A percentile compares a stretch with the other conserved stretches of the same genome.
Evolutionary conservation across 2,329 filamentous ascomycete genomes (phyloP).

Genomic region (Ceratocystis alfenasii): DNA sequence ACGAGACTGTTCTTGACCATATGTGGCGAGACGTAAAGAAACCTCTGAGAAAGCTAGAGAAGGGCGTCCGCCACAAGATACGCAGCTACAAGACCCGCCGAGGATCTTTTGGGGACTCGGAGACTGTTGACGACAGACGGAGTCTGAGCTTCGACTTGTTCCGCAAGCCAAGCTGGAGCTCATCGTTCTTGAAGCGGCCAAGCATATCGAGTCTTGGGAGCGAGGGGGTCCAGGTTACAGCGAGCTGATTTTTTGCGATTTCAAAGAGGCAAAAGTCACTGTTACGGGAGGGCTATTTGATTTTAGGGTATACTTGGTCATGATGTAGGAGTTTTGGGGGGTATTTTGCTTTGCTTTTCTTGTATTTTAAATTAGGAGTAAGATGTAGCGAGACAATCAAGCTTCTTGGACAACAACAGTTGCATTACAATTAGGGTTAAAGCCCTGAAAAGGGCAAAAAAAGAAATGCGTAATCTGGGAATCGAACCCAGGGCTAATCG

Average conservation of each 20-base stretch:
- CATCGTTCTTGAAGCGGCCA: constrained; percentile 7
- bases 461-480: constrained; percentile 11
- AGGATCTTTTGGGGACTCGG: neutral
- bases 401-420: neutral
- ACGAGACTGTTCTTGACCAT: constrained; percentile 9
- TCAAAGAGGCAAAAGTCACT: neutral
- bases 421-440: neutral
- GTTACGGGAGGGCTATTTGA: neutral
- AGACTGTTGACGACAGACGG: constrained; percentile 1
- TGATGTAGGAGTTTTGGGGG: neutral
- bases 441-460: neutral
- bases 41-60: constrained; percentile 4
- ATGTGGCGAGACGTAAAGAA: constrained; percentile 15
- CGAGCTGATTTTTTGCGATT: neutral
- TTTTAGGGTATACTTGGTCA: neutral
- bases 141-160: constrained; percentile 16
- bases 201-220: constrained; percentile 6
- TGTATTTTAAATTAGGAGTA: neutral
- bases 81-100: neutral
- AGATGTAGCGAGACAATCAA: neutral
- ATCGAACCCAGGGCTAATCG: constrained; percentile 17
- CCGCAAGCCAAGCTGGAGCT: constrained; percentile 12
- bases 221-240: neutral
- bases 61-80: constrained; percentile 11
- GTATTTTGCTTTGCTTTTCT: neutral